Evolutionary conservation across 2,329 filamentous ascomycete species (phyloP), one percentile per base, ranked within the genome.

Genomic region (Pyrenochaeta sp.): DNA sequence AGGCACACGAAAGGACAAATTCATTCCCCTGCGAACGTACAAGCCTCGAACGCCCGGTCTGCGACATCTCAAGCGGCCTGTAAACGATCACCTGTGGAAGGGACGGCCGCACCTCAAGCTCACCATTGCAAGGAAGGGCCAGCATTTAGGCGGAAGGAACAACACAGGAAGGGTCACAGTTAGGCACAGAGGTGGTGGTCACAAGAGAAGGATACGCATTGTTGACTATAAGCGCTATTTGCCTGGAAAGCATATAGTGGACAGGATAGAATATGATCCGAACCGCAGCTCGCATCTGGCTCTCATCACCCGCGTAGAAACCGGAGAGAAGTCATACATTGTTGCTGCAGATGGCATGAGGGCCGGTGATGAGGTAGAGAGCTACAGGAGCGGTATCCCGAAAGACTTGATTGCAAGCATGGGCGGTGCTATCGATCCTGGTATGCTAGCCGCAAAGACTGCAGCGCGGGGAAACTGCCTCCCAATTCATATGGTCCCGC

Each of bases 21-120:
- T 76, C 60, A 78, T 82, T 59, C 76, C 79, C 32, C 77, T 98
- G 77, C 89, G 92, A 70, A 95, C 91, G 52, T 99, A 97, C 79
- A 98, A 91, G 78, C 95, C 95, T 36, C 89, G 92, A 70, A 97
- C 95, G 0, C 94, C 94, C 12, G 95, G 95, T 85, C 79, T 96
- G 58, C 89, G 95, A 72, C 95, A 99, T 86, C 83, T 99, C 65
- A 91, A 90, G 77, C 88, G 95, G 43, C 93, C 95, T 13, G 90
- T 97, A 79, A 98, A 98, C 79, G 93, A 97, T 72, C 95, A 99
- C 78, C 82, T 99, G 45, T 98, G 92, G 92, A 97, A 96, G 80
- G 95, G 95, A 57, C 85, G 93, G 55, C 92, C 95, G 0, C 88
- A 90, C 66, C 83, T 91, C 34, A 87, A 89, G 50, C 85, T 99